A percentile compares a stretch with the other conserved stretches of the same genome.
These are phyloP conservation scores for Tanacetum coccineum DNA, from an alignment of 129 eudicot species.

Conservation along the genomic window DNA sequence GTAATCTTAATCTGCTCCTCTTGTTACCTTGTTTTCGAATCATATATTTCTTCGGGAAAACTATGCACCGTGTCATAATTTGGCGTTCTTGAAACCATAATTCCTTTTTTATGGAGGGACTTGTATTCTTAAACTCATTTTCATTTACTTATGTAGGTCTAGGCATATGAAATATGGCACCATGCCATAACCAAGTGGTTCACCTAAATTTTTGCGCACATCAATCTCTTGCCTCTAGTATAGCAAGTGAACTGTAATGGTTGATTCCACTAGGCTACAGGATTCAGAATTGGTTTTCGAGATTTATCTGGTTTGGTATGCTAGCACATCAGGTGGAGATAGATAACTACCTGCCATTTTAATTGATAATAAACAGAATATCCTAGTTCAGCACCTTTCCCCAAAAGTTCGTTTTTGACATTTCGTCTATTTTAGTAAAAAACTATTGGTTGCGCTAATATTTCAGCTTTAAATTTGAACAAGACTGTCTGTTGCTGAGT, in stretches of 20 bases:
- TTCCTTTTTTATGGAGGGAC: no score
- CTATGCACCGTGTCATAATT: background rate
- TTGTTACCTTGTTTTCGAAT: conserved; percentile 1
- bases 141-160: conserved; percentile 1
- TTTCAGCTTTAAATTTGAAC: background rate
- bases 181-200: background rate
- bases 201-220: no score
- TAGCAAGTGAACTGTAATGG: no score
- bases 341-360: background rate
- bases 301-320: no score
- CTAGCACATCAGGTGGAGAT: no score
- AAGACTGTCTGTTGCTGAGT: background rate
- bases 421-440: background rate
- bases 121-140: background rate
- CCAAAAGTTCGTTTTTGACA: background rate
- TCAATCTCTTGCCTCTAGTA: no score
- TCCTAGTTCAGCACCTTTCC: background rate
- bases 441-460: background rate
- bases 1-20: conserved; percentile 4
- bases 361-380: no score
- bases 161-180: background rate
- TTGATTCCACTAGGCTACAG: no score
- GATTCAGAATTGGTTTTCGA: no score
- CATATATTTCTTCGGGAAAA: conserved; percentile 2
- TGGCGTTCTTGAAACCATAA: background rate